These are phyloP conservation scores for Stachybotrys chlorohalonatus DNA, from an alignment of 2,329 filamentous ascomycete genomes.

Conservation along the genomic window DNA sequence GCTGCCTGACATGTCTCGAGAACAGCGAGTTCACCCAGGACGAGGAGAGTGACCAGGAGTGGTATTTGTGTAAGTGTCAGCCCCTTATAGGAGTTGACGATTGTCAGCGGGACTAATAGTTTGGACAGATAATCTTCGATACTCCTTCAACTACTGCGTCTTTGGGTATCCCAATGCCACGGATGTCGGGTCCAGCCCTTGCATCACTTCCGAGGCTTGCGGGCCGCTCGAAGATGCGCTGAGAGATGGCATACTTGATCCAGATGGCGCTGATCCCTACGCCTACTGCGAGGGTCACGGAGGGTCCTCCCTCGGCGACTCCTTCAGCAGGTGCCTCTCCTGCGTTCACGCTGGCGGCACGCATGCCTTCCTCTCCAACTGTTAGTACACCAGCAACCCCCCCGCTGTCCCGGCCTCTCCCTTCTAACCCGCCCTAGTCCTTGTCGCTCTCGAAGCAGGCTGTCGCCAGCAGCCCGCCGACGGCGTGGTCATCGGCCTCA, in stretches of 20 bases:
- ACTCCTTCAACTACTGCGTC: constrained; percentile 41
- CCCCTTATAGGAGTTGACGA: not conserved
- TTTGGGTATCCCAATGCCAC: constrained; percentile 42
- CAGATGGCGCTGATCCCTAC: constrained; percentile 25
- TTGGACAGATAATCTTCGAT: constrained; percentile 42
- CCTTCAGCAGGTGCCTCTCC: constrained; percentile 30
- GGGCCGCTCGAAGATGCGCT: constrained; percentile 32
- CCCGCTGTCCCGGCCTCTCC: not conserved
- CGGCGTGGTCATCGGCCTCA: constrained; percentile 27
- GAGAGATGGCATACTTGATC: constrained; percentile 27
- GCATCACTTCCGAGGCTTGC: constrained; percentile 41
- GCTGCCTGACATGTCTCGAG: constrained; percentile 44
- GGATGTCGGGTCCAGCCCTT: constrained; percentile 34
- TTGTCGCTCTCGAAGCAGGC: constrained; percentile 41
- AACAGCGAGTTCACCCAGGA: constrained; percentile 38
- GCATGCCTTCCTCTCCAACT: constrained; percentile 39
- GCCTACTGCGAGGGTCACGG: constrained; percentile 36
- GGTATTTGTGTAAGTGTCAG: constrained; percentile 45
- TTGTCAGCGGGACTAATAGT: not conserved
- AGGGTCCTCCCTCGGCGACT: constrained; percentile 20
- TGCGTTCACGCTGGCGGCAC: constrained; percentile 35
- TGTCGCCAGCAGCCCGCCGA: constrained; percentile 36
- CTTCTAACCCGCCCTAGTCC: constrained; percentile 22
- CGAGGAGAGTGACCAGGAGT: constrained; percentile 41
- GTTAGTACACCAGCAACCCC: constrained; percentile 20